Percentiles rank a stretch among this genome's conserved stretches.
Conservation (phyloP, 768 basidiomycete species). For the Royoungia palumana region DNA sequence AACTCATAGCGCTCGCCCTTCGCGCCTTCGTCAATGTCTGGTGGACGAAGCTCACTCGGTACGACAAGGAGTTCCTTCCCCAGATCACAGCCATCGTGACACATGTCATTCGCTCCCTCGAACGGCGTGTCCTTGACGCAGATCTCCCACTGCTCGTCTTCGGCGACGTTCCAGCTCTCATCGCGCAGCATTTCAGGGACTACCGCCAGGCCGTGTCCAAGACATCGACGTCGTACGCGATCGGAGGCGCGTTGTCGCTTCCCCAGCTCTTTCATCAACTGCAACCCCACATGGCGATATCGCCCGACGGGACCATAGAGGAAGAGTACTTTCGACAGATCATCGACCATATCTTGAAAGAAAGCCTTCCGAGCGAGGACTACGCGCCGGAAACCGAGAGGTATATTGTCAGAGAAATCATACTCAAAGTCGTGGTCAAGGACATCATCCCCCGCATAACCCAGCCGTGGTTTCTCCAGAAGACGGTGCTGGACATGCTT, state of each 20-base stretch:
- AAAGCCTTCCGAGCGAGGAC: conserved; percentile 74
- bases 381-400: conserved; percentile 70
- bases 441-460: conserved; percentile 66
- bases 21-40: conserved; percentile 78
- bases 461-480: conserved; percentile 91
- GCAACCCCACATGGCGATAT: conserved; percentile 82
- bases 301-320: conserved; percentile 61
- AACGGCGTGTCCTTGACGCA: conserved; percentile 49
- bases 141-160: conserved; percentile 64
- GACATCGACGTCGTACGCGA: conserved; percentile 64
- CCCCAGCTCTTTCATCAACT: conserved; percentile 72
- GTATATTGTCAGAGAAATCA: conserved; percentile 78
- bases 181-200: conserved; percentile 77
- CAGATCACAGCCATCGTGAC: conserved; percentile 60
- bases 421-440: conserved; percentile 72
- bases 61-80: conserved; percentile 80
- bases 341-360: conserved; percentile 70
- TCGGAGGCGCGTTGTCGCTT: conserved; percentile 58
- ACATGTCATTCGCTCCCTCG: conserved; percentile 56
- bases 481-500: conserved; percentile 60
- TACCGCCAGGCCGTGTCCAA: conserved; percentile 67
- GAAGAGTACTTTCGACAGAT: conserved; percentile 77
- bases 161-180: conserved; percentile 56
- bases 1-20: conserved; percentile 75
- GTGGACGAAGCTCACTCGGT: conserved; percentile 82